These are phyloP conservation scores for Calocybe gambosa DNA, from an alignment of 1,284 basidiomycete genomes.

Conservation along the genomic window DNA sequence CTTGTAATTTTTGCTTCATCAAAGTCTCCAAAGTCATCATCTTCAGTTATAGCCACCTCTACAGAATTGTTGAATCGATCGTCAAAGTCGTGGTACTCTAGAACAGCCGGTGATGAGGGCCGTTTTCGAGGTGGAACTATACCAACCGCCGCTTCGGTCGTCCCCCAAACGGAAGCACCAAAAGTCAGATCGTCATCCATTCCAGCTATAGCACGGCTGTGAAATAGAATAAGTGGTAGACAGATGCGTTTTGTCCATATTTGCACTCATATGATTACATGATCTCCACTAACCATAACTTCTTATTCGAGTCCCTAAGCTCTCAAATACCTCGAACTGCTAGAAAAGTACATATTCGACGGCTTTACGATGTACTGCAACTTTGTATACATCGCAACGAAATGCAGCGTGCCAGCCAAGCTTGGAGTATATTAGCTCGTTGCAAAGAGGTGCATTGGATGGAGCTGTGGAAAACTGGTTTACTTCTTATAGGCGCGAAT, in stretches of 20 bases:
- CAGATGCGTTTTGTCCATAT: conserved; percentile 12
- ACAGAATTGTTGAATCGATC: conserved; percentile 50
- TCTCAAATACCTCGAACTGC: conserved; percentile 42
- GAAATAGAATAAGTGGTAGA: not conserved
- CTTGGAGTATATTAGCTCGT: conserved; percentile 77
- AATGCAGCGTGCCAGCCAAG: conserved; percentile 57
- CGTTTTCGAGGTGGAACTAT: conserved; percentile 21
- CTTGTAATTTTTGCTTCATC: conserved; percentile 52
- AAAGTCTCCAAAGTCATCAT: conserved; percentile 77
- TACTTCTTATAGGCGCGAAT: conserved; percentile 46
- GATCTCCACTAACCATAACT: conserved; percentile 22
- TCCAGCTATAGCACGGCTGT: conserved; percentile 5
- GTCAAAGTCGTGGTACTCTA: conserved; percentile 28
- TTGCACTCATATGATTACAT: conserved; percentile 8
- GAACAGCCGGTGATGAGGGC: conserved; percentile 4
- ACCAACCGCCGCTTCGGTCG: conserved; percentile 33
- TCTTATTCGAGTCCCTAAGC: conserved; percentile 51
- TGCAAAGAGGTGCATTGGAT: conserved; percentile 82
- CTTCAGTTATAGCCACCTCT: conserved; percentile 34
- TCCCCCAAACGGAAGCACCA: conserved; percentile 67
- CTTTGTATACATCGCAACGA: conserved; percentile 69
- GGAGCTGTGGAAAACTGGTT: conserved; percentile 66
- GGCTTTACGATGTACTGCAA: conserved; percentile 70
- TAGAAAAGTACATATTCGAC: conserved; percentile 64
- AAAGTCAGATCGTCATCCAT: conserved; percentile 72